phyloP scores from a whole-genome alignment of 225 moss, liverwort and hornwort genomes.

The Neckera pumila region DNA sequence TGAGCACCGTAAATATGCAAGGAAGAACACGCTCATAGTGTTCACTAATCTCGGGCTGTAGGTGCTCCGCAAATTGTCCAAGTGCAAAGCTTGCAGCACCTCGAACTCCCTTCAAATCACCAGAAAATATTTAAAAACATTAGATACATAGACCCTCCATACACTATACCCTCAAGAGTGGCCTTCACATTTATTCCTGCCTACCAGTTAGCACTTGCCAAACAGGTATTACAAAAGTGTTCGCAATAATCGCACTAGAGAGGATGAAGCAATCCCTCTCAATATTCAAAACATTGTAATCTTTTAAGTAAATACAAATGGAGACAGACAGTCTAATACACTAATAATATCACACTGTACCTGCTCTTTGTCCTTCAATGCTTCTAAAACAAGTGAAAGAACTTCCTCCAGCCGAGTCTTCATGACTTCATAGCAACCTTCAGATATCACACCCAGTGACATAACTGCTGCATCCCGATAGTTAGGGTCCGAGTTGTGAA shows the following conservation, averaged over 20 bases:
- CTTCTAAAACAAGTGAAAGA: slow-evolving; percentile 82
- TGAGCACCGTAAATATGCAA: slow-evolving; percentile 84
- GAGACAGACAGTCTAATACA: not conserved
- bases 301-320: not conserved
- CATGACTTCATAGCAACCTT: slow-evolving; percentile 97
- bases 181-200: not conserved
- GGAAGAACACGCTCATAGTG: slow-evolving; percentile 94
- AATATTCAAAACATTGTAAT: not conserved
- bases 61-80: slow-evolving; percentile 97
- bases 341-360: not conserved
- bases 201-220: not conserved
- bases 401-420: slow-evolving; percentile 74
- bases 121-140: not conserved
- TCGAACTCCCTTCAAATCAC: slow-evolving; percentile 49
- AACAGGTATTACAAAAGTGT: not conserved
- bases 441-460: slow-evolving; percentile 93
- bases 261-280: not conserved
- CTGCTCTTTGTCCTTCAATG: slow-evolving; percentile 86
- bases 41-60: slow-evolving; percentile 92
- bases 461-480: slow-evolving; percentile 90
- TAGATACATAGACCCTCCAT: not conserved
- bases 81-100: slow-evolving; percentile 96
- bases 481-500: slow-evolving; percentile 75
- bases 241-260: not conserved
- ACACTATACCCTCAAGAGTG: not conserved